These are phyloP conservation scores for Nemania sp. DNA, from an alignment of 2,329 filamentous ascomycete species.

Conservation along the genomic window DNA sequence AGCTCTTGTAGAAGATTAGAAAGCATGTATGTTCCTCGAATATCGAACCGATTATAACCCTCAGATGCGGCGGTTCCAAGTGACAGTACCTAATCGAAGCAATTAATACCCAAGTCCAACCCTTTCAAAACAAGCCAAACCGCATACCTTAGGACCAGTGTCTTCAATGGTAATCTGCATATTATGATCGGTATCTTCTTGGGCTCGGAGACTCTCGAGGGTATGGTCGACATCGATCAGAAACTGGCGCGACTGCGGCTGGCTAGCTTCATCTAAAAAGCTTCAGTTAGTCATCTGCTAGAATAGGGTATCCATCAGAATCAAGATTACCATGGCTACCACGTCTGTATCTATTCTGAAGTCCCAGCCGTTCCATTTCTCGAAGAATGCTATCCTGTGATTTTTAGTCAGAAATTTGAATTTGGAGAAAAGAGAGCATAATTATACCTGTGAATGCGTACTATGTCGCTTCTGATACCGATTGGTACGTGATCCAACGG, in stretches of 20 bases:
- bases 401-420: constrained; percentile 46
- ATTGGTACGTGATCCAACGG: constrained; percentile 65
- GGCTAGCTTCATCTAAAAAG: constrained; percentile 75
- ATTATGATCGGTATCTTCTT: constrained; percentile 94
- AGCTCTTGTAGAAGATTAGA: constrained; percentile 97
- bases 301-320: neutral
- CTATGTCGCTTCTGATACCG: constrained; percentile 64
- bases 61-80: constrained; percentile 87
- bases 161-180: constrained; percentile 99
- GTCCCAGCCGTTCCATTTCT: constrained; percentile 64
- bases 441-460: constrained; percentile 67
- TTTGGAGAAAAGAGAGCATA: neutral
- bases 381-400: constrained; percentile 65
- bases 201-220: constrained; percentile 79
- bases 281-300: constrained; percentile 15
- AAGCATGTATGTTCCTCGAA: constrained; percentile 96
- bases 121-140: constrained; percentile 10
- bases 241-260: constrained; percentile 78
- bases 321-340: constrained; percentile 67
- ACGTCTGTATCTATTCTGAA: constrained; percentile 67
- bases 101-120: constrained; percentile 22
- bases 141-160: constrained; percentile 80
- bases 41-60: constrained; percentile 87
- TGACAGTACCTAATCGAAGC: constrained; percentile 73
- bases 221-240: constrained; percentile 89